Evolutionary conservation across 352 stramenopile species (phyloP), one percentile per base, ranked within the genome.

Genomic region (Globisporangium mamillatum): DNA sequence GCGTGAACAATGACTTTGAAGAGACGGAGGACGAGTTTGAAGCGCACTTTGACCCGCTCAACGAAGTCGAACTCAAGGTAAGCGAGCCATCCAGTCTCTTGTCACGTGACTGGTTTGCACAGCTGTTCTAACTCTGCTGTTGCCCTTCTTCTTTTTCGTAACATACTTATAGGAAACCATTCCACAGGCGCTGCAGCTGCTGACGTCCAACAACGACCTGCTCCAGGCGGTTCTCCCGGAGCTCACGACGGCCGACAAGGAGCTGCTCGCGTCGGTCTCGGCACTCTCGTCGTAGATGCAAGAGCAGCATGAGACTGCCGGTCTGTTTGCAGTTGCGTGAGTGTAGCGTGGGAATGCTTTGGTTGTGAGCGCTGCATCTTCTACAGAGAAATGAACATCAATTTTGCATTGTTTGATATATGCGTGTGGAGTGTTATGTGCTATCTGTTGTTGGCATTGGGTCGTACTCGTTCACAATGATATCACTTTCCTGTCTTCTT

Each of bases 31-130:
- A 94, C 67, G 86, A 90, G 56, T 90, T 94, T 64, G 86, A 94
- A 61, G 84, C 86, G 0, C 82, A 91, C 53, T 92, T 94, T 62
- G 86, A 94, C 58, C 82, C 86, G 20, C 70, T 94, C 24, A 92
- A 90, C 62, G 86, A 94, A 4, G 70, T 94, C 16, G 82, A 92
- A 32, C 72, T 94, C 22, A 94, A 92, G 81, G 84, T 93, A 72
- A 48, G 64, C 20, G 24, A 53, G 20, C 16, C 18, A 46, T 16
- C 5, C 2, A 18, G 1, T 41, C 34, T 41, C 7, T 14, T 41
- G 34, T 10, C 34, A 41, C 34, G 32, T 36, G 32, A 4, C 36
- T 44, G 36, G 36, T 44, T 44, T 4, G 36, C 9, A 10, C 10
- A 10, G 36, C 12, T 12, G 9, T 44, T 44, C 36, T 44, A 44